These are phyloP conservation scores for Camellia sinensis DNA, from an alignment of 148 eudicot species.

Conservation along the genomic window DNA sequence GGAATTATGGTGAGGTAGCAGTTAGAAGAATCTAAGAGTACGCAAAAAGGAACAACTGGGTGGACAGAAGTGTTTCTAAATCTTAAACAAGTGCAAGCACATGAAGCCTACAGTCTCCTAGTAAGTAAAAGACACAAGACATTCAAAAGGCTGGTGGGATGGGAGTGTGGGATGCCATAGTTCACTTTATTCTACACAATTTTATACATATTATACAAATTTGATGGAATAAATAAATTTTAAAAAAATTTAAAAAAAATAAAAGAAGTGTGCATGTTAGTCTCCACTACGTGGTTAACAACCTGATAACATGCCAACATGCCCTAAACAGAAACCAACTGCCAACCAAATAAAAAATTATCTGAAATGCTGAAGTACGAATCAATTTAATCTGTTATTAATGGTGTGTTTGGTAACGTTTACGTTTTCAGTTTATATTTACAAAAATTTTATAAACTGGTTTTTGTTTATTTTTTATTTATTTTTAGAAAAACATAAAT, in stretches of 20 bases:
- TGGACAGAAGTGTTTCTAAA: neutral
- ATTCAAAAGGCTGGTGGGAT: neutral
- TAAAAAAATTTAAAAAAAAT: neutral
- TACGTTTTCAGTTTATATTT: too few species aligned
- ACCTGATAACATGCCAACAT: constrained; percentile 11
- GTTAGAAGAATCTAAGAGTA: neutral
- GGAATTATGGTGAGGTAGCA: neutral
- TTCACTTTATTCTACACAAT: constrained; percentile 15
- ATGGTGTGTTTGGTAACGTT: too few species aligned
- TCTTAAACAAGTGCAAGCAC: constrained; percentile 12
- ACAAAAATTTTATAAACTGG: too few species aligned
- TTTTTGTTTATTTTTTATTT: too few species aligned
- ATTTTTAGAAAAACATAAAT: too few species aligned
- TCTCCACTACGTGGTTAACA: constrained; percentile 3
- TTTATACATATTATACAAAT: neutral
- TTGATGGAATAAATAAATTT: neutral
- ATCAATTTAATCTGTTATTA: neutral
- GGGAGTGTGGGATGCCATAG: constrained; percentile 1
- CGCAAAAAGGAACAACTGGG: neutral
- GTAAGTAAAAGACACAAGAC: neutral
- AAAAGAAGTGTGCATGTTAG: neutral
- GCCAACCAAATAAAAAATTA: constrained; percentile 14
- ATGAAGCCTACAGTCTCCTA: constrained; percentile 12
- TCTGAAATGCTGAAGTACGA: constrained; percentile 19
- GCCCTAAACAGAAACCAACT: constrained; percentile 13